Conservation (phyloP, 768 basidiomycete species). For the Hebeloma cylindrosporum region DNA sequence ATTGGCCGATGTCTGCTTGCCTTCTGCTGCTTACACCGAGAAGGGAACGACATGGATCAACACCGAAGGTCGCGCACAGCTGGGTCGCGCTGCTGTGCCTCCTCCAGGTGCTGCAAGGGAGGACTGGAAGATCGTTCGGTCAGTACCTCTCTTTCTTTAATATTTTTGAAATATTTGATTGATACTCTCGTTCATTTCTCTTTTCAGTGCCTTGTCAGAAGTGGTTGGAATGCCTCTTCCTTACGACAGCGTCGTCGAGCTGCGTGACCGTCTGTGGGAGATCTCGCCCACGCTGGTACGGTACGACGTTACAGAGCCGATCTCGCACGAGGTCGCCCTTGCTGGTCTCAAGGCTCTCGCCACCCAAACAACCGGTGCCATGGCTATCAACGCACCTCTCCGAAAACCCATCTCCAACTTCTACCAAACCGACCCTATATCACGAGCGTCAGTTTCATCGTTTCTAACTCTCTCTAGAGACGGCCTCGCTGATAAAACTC, state of each 20-base stretch:
- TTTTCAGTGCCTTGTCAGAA: slow-evolving; percentile 80
- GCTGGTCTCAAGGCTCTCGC: slow-evolving; percentile 66
- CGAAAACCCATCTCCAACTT: slow-evolving; percentile 87
- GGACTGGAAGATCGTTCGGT: slow-evolving; percentile 98
- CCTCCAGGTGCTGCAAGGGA: slow-evolving; percentile 95
- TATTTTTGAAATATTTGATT: not conserved
- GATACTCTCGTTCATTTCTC: not conserved
- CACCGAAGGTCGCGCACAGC: slow-evolving; percentile 91
- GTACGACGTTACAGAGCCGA: slow-evolving; percentile 79
- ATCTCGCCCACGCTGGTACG: slow-evolving; percentile 87
- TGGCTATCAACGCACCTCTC: slow-evolving; percentile 60
- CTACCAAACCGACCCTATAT: slow-evolving; percentile 95
- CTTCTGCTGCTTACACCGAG: slow-evolving; percentile 93
- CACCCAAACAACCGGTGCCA: slow-evolving; percentile 49
- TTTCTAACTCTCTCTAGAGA: not conserved
- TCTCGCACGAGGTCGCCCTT: slow-evolving; percentile 69
- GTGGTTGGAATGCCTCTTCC: slow-evolving; percentile 77
- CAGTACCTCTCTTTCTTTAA: slow-evolving; percentile 18
- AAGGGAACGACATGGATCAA: slow-evolving; percentile 90
- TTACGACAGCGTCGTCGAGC: slow-evolving; percentile 81
- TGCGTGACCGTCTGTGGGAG: slow-evolving; percentile 96
- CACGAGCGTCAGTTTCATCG: slow-evolving; percentile 71
- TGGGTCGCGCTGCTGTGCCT: slow-evolving; percentile 87
- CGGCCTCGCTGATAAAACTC: not conserved
- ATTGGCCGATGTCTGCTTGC: slow-evolving; percentile 95